phyloP scores from a whole-genome alignment of 2,329 filamentous ascomycete genomes.

The Microcera coccophila region DNA sequence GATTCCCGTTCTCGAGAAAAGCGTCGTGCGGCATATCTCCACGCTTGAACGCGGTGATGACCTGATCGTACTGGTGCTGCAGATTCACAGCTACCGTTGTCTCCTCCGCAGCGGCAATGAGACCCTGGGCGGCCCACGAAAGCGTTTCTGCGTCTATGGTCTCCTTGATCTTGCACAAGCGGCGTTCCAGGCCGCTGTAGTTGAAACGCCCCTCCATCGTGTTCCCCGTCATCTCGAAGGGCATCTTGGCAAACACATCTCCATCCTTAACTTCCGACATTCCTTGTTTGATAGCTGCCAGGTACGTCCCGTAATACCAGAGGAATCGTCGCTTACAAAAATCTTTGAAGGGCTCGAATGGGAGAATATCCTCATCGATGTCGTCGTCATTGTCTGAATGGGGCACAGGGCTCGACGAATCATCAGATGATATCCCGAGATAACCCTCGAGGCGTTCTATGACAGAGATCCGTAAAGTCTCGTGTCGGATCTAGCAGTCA shows the following conservation, averaged over 20 bases:
- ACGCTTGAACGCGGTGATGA: constrained; percentile 68
- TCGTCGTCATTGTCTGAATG: constrained; percentile 46
- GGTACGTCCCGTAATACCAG: constrained; percentile 92
- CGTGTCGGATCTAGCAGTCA: constrained; percentile 71
- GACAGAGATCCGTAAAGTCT: constrained; percentile 80
- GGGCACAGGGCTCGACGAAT: constrained; percentile 20
- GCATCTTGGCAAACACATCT: constrained; percentile 71
- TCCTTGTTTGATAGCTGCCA: constrained; percentile 65
- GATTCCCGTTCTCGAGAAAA: constrained; percentile 73
- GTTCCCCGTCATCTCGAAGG: constrained; percentile 76
- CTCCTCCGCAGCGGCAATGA: constrained; percentile 59
- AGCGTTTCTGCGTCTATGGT: constrained; percentile 68
- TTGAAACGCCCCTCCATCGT: constrained; percentile 83
- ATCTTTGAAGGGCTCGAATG: constrained; percentile 85
- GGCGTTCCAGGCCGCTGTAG: constrained; percentile 67
- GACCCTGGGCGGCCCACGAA: constrained; percentile 68
- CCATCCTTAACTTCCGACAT: constrained; percentile 60
- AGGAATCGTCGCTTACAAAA: constrained; percentile 87
- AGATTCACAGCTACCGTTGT: constrained; percentile 76
- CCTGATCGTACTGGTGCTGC: constrained; percentile 79
- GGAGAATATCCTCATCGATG: constrained; percentile 51
- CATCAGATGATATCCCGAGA: constrained; percentile 51
- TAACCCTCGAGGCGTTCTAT: constrained; percentile 81
- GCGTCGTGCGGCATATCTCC: constrained; percentile 71
- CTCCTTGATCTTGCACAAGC: constrained; percentile 65